Evolutionary conservation across 257 asterid genomes (phyloP).

Genomic region (Plectranthus barbatus): DNA sequence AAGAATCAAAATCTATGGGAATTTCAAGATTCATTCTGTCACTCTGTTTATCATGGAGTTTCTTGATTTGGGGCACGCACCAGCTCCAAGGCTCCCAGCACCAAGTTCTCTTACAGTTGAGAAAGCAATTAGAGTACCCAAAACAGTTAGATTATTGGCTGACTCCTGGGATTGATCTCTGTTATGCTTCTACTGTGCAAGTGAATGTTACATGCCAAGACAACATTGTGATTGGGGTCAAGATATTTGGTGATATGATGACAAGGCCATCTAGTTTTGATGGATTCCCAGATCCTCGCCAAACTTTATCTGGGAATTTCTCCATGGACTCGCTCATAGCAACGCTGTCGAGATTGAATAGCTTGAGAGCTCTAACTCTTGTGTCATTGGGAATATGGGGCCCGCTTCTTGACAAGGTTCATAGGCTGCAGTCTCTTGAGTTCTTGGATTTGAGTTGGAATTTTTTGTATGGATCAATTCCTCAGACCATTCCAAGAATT

Average conservation of each 20-base stretch:
- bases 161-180: slow-evolving; percentile 26
- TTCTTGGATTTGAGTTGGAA: slow-evolving; percentile 61
- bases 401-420: slow-evolving; percentile 43
- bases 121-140: slow-evolving; percentile 65
- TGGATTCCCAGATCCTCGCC: slow-evolving; percentile 32
- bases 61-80: slow-evolving; percentile 30
- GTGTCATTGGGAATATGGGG: slow-evolving; percentile 74
- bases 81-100: slow-evolving; percentile 52
- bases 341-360: slow-evolving; percentile 51
- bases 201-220: slow-evolving; percentile 47
- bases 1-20: slow-evolving; percentile 17
- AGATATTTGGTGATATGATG: slow-evolving; percentile 37
- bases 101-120: slow-evolving; percentile 51
- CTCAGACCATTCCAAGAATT: slow-evolving; percentile 43
- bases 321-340: slow-evolving; percentile 57
- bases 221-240: slow-evolving; percentile 33
- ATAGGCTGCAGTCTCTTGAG: slow-evolving; percentile 39
- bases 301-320: slow-evolving; percentile 45
- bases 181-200: slow-evolving; percentile 38
- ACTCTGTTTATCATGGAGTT: slow-evolving; percentile 30
- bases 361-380: slow-evolving; percentile 33
- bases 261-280: slow-evolving; percentile 19
- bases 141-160: slow-evolving; percentile 38
- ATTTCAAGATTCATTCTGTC: slow-evolving; percentile 17
- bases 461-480: slow-evolving; percentile 39